These are phyloP conservation scores for Chaetomium fimeti DNA, from an alignment of 495 filamentous ascomycete genomes.

Conservation along the genomic window DNA sequence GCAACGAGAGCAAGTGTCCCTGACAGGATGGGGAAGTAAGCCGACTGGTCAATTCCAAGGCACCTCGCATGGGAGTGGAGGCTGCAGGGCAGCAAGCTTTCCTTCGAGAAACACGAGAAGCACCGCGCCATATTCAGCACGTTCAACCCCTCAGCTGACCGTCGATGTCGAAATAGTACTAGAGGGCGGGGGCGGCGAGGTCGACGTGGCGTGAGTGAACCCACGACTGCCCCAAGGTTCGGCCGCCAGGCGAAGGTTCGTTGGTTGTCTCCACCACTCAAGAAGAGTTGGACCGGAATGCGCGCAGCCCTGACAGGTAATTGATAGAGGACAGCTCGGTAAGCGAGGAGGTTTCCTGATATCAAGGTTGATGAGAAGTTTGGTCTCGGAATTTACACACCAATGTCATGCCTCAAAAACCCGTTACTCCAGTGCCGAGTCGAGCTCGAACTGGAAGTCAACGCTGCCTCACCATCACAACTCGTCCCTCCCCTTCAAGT, in stretches of 20 bases:
- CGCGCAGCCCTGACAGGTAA: not conserved
- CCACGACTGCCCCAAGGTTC: no score
- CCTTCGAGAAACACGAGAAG: not conserved
- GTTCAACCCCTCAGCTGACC: not conserved
- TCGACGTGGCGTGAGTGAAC: no score
- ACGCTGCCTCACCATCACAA: conserved; percentile 20
- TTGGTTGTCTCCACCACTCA: no score
- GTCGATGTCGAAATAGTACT: not conserved
- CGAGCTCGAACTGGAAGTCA: not conserved
- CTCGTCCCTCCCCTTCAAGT: conserved; percentile 25
- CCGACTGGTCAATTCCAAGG: conserved; percentile 6
- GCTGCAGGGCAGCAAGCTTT: not conserved
- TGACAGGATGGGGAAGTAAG: conserved; percentile 1
- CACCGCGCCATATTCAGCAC: not conserved
- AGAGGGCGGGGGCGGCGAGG: no score
- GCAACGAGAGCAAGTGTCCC: not conserved
- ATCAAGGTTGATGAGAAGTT: not conserved
- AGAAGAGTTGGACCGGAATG: no score
- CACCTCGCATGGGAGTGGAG: not conserved
- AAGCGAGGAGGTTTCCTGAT: not conserved
- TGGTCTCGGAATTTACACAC: not conserved
- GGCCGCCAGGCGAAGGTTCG: no score
- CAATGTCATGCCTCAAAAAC: not conserved
- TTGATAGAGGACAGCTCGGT: not conserved
- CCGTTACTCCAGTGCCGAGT: no score